These are phyloP conservation scores for Pyricularia sp. DNA, from an alignment of 2,329 filamentous ascomycete species.

Conservation along the genomic window DNA sequence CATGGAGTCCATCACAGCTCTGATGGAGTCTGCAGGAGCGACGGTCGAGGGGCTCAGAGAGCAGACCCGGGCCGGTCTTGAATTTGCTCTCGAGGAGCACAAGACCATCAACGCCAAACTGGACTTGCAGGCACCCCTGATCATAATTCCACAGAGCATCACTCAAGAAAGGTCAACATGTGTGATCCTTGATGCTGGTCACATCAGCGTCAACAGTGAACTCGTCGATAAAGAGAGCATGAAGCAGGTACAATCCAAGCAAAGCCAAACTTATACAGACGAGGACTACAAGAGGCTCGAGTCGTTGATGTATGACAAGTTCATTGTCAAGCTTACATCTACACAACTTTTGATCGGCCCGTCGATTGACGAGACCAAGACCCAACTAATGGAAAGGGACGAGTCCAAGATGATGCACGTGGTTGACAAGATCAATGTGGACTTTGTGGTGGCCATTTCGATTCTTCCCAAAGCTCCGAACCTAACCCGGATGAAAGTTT, in stretches of 20 bases:
- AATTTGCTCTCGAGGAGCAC: constrained; percentile 95
- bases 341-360: constrained; percentile 94
- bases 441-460: constrained; percentile 91
- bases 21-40: constrained; percentile 92
- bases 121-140: constrained; percentile 88
- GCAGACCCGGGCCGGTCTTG: constrained; percentile 88
- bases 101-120: constrained; percentile 96
- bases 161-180: constrained; percentile 73
- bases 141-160: constrained; percentile 93
- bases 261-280: constrained; percentile 77
- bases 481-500: constrained; percentile 82
- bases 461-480: constrained; percentile 96
- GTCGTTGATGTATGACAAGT: constrained; percentile 95
- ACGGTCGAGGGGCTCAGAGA: constrained; percentile 92
- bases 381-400: constrained; percentile 62
- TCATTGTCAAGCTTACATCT: constrained; percentile 83
- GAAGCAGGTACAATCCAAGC: constrained; percentile 82
- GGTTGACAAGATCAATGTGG: constrained; percentile 93
- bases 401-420: constrained; percentile 71
- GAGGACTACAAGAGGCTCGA: constrained; percentile 84
- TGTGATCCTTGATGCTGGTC: constrained; percentile 90
- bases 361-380: constrained; percentile 81
- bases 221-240: constrained; percentile 87
- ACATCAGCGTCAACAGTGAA: constrained; percentile 89
- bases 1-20: constrained; percentile 94